Conservation (phyloP, 2,329 filamentous ascomycete species). For the Talaromyces marneffei region DNA sequence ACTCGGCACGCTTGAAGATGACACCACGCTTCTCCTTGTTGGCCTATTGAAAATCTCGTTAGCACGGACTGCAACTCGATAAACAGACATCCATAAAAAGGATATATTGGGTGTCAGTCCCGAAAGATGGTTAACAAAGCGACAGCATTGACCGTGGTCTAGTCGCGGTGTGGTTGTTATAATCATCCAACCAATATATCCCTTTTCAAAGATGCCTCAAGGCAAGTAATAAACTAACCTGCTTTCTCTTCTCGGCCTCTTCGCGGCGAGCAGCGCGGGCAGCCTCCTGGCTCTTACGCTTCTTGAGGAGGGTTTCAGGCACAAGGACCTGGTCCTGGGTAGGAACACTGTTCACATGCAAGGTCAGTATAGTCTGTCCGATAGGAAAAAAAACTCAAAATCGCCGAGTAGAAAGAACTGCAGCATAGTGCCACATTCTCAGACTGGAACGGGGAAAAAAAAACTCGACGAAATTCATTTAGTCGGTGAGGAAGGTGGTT, state of each 20-base stretch:
- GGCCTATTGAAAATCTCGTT: conserved; percentile 53
- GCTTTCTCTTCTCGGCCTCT: conserved; percentile 79
- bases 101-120: conserved; percentile 63
- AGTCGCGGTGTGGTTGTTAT: conserved; percentile 82
- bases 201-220: conserved; percentile 27
- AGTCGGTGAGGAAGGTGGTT: conserved; percentile 60
- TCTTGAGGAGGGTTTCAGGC: conserved; percentile 99
- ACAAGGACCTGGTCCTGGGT: conserved; percentile 94
- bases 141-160: conserved; percentile 97
- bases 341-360: conserved; percentile 67
- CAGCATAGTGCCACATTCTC: conserved; percentile 89
- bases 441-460: conserved; percentile 55
- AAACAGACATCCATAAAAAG: conserved; percentile 13
- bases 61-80: conserved; percentile 20
- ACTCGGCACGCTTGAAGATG: conserved; percentile 99
- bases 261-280: conserved; percentile 81
- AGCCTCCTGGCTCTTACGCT: conserved; percentile 99
- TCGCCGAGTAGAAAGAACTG: conserved; percentile 84
- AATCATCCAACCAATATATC: conserved; percentile 62
- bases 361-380: conserved; percentile 75
- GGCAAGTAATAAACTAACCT: conserved; percentile 57
- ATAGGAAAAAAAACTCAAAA: conserved; percentile 55
- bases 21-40: conserved; percentile 98
- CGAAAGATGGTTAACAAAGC: conserved; percentile 51
- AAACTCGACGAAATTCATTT: conserved; percentile 75